Conservation (phyloP, 208 protist species). For the Leishmania gerbilli region DNA sequence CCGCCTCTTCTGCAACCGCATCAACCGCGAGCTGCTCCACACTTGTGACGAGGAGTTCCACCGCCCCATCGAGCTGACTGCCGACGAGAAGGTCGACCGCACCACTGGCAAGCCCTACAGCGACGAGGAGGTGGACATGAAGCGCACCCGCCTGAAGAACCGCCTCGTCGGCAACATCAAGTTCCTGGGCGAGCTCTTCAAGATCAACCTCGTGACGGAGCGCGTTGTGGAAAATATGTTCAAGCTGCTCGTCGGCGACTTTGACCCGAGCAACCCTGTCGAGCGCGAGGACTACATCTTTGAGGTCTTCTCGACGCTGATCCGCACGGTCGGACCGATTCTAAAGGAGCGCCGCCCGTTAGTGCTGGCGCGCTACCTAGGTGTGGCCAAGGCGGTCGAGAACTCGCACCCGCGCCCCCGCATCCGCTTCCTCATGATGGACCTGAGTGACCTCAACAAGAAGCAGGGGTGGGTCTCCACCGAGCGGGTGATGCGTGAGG, state of each 20-base stretch:
- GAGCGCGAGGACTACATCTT: conserved; percentile 75
- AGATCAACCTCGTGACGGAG: conserved; percentile 64
- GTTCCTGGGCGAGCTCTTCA: conserved; percentile 87
- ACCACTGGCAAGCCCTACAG: conserved; percentile 59
- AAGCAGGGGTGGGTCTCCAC: conserved; percentile 49
- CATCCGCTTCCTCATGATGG: conserved; percentile 85
- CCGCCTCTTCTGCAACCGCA: conserved; percentile 62
- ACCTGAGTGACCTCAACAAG: conserved; percentile 61
- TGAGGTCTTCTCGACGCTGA: conserved; percentile 72
- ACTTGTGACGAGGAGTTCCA: conserved; percentile 77
- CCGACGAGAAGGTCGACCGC: conserved; percentile 72
- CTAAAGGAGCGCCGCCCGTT: conserved; percentile 42
- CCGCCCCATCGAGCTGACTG: conserved; percentile 65
- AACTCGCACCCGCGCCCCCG: conserved; percentile 61
- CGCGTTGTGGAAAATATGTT: conserved; percentile 72
- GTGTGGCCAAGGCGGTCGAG: conserved; percentile 63
- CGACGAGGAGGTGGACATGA: conserved; percentile 75
- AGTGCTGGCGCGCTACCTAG: conserved; percentile 54
- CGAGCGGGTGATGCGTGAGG: conserved; percentile 39
- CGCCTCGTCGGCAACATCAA: conserved; percentile 86
- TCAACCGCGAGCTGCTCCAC: conserved; percentile 56
- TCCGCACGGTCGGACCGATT: conserved; percentile 47
- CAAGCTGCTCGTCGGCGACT: conserved; percentile 57
- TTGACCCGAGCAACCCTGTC: conserved; percentile 44
- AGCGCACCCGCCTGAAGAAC: conserved; percentile 66